These are phyloP conservation scores for Arabis alpina DNA, from an alignment of 345 rosid species.

Conservation along the genomic window DNA sequence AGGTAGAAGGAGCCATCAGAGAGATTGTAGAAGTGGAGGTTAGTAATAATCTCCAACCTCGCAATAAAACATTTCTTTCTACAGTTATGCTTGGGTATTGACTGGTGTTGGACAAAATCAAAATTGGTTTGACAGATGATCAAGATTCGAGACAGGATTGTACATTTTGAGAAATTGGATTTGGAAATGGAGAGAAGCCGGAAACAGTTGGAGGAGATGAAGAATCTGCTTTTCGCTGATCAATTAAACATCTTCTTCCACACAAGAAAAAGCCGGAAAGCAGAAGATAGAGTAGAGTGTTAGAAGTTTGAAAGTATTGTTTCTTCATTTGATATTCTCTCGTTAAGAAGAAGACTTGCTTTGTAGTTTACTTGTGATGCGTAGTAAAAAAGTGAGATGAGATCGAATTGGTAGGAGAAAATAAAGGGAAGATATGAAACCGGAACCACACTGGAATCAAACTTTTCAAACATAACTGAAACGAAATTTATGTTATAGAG, in stretches of 20 bases:
- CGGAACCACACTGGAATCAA: neutral
- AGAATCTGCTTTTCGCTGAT: slow-evolving; percentile 73
- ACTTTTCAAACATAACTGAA: neutral
- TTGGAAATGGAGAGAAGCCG: slow-evolving; percentile 83
- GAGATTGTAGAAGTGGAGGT: slow-evolving; percentile 72
- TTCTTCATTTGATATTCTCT: neutral
- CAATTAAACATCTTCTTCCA: slow-evolving; percentile 69
- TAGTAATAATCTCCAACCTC: slow-evolving; percentile 28
- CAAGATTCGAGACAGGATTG: slow-evolving; percentile 67
- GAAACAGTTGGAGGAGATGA: slow-evolving; percentile 77
- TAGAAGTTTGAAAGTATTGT: slow-evolving; percentile 29
- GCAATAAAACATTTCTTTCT: neutral
- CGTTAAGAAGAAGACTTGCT: slow-evolving; percentile 3
- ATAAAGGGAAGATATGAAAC: neutral
- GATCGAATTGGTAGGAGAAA: slow-evolving; percentile 2
- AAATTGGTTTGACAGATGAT: slow-evolving; percentile 59
- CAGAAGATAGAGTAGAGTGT: slow-evolving; percentile 43
- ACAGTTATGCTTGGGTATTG: slow-evolving; percentile 1
- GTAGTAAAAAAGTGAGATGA: slow-evolving; percentile 9
- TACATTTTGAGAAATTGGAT: slow-evolving; percentile 76
- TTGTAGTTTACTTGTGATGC: slow-evolving; percentile 18
- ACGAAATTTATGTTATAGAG: neutral
- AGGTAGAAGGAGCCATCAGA: slow-evolving; percentile 64
- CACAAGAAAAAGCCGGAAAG: slow-evolving; percentile 49
- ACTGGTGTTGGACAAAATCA: neutral